phyloP scores from a whole-genome alignment of 495 filamentous ascomycete genomes.

The Cladorrhinum samala region DNA sequence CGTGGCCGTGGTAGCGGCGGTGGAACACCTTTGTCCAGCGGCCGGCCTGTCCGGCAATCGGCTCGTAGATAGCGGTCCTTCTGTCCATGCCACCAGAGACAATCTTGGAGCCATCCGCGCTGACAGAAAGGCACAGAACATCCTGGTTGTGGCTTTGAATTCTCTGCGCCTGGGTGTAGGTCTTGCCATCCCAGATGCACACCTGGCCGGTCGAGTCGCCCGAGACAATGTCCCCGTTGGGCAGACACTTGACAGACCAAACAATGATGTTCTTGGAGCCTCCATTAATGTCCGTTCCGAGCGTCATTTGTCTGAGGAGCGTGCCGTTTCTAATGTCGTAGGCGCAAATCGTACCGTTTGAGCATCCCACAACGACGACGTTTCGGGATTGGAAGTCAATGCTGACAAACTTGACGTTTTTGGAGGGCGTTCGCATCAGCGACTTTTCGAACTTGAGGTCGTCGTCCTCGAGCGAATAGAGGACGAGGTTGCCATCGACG shows the following conservation, averaged over 20 bases:
- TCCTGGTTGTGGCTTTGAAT: conserved; percentile 85
- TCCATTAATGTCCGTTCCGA: conserved; percentile 67
- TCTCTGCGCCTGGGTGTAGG: conserved; percentile 77
- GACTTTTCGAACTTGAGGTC: conserved; percentile 67
- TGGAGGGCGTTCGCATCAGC: conserved; percentile 64
- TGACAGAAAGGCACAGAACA: conserved; percentile 74
- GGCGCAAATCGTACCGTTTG: conserved; percentile 83
- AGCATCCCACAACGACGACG: conserved; percentile 80
- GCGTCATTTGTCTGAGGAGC: conserved; percentile 69
- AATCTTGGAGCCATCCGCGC: conserved; percentile 74
- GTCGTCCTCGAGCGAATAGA: conserved; percentile 77
- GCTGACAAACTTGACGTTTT: conserved; percentile 80
- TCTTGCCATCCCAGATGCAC: conserved; percentile 88
- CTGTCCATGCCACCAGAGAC: conserved; percentile 89
- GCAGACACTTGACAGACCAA: conserved; percentile 84
- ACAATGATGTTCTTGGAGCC: conserved; percentile 81
- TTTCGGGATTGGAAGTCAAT: conserved; percentile 80
- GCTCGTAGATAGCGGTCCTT: conserved; percentile 72
- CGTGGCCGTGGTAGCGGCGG: conserved; percentile 76
- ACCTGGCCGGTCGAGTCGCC: conserved; percentile 92
- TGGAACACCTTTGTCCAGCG: conserved; percentile 85
- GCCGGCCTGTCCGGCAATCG: conserved; percentile 48
- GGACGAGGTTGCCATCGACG: conserved; percentile 80
- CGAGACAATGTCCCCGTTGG: conserved; percentile 84
- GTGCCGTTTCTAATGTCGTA: conserved; percentile 78